Evolutionary conservation across 2,329 filamentous ascomycete genomes (phyloP), one percentile per base, ranked within the genome.

Genomic region (Ophiosphaerella korrae): DNA sequence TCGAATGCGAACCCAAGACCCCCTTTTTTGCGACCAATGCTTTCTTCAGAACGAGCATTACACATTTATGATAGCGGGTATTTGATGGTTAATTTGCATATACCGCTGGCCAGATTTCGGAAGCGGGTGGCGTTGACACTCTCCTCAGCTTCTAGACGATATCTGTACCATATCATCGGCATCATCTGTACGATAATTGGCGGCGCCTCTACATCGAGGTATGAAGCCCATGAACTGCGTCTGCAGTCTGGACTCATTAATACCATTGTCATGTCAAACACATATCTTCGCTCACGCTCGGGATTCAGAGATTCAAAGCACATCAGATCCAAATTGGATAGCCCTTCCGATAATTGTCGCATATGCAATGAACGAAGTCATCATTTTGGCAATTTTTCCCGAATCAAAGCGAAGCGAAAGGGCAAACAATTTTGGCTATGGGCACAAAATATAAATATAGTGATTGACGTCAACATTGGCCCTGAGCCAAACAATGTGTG

Each of bases 61-160:
- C 47, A 18, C 32, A 34, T 46, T 36, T 21, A 53, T 56, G 58
- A 54, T 47, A 53, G 50, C 47, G 41, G 58, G 53, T 60, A 53
- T 55, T 59, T 62, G 46, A 58, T 54, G 62, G 56, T 49, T 53
- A 56, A 55, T 52, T 61, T 65, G 67, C 67, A 70, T 69, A 60
- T 63, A 57, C 64, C 62, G 62, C 56, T 49, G 55, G 51, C 42
- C 55, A 48, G 51, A 49, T 51, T 62, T 55, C 46, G 58, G 66
- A 50, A 50, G 66, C 67, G 66, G 61, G 60, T 56, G 67, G 66
- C 66, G 66, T 70, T 70, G 55, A 60, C 63, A 70, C 66, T 69
- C 67, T 68, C 58, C 67, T 69, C 67, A 67, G 59, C 66, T 67
- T 61, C 57, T 69, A 64, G 66, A 60, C 57, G 63, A 68, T 65